These are phyloP conservation scores for Fusarium sp. DNA, from an alignment of 2,329 filamentous ascomycete genomes.

Conservation along the genomic window DNA sequence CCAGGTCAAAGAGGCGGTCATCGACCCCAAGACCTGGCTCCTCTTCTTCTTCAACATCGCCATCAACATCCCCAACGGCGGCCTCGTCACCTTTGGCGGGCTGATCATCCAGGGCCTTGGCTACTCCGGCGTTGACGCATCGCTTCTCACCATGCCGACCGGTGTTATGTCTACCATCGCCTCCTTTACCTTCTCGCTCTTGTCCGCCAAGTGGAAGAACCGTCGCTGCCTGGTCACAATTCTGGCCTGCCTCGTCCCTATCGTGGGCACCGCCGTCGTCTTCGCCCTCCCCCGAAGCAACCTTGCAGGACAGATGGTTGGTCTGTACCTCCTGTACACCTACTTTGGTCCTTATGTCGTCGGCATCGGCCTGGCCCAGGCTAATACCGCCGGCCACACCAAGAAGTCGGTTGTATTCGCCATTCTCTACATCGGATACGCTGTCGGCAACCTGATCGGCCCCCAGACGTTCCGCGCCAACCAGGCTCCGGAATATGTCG, in stretches of 20 bases:
- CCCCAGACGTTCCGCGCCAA: constrained; percentile 53
- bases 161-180: constrained; percentile 20
- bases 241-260: constrained; percentile 17
- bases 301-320: constrained; percentile 24
- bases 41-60: constrained; percentile 62
- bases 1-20: constrained; percentile 61
- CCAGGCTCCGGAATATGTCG: constrained; percentile 49
- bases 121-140: neutral
- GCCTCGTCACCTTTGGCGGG: constrained; percentile 40
- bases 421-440: constrained; percentile 58
- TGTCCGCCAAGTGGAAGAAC: constrained; percentile 7
- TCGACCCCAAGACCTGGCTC: constrained; percentile 67
- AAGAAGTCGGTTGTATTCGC: constrained; percentile 57
- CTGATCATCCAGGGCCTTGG: constrained; percentile 20
- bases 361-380: constrained; percentile 16
- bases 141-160: constrained; percentile 13
- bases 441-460: constrained; percentile 52
- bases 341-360: constrained; percentile 28
- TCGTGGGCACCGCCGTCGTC: constrained; percentile 21
- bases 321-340: constrained; percentile 26
- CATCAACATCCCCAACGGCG: constrained; percentile 67
- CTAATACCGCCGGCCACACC: constrained; percentile 51
- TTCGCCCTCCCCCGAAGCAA: constrained; percentile 21
- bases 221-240: constrained; percentile 13
- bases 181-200: constrained; percentile 5